Conservation (phyloP, 176 grass and related monocot species). For the Eleusine indica region DNA sequence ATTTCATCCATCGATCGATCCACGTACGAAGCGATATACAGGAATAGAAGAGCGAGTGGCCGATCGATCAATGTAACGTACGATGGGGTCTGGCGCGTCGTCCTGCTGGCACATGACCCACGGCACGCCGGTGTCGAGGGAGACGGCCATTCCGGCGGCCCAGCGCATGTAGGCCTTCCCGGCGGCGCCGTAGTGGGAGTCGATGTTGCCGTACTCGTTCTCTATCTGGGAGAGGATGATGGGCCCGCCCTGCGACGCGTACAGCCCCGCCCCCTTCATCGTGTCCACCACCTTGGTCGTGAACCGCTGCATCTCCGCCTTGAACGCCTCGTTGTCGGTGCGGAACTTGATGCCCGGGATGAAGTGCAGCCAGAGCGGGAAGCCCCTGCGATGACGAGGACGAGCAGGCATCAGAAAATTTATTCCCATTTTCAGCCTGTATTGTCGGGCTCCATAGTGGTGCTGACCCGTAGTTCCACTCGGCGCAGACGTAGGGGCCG, state of each 20-base stretch:
- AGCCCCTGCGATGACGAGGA: conserved; percentile 55
- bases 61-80: conserved; percentile 8
- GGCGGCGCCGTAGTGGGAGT: conserved; percentile 50
- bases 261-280: conserved; percentile 89
- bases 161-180: conserved; percentile 83
- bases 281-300: conserved; percentile 87
- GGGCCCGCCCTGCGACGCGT: conserved; percentile 96
- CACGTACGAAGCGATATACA: background rate
- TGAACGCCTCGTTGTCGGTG: conserved; percentile 93
- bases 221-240: conserved; percentile 98
- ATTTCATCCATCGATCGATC: background rate
- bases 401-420: too few species aligned
- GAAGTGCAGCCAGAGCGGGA: conserved; percentile 98
- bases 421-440: background rate
- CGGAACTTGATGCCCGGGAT: conserved; percentile 95
- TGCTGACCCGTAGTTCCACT: conserved; percentile 97
- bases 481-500: conserved; percentile 93
- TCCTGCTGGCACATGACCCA: conserved; percentile 99
- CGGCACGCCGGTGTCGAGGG: conserved; percentile 92
- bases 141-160: conserved; percentile 92
- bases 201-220: conserved; percentile 98
- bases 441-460: too few species aligned
- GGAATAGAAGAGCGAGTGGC: background rate
- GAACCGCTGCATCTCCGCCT: conserved; percentile 96
- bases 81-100: conserved; percentile 87